Conservation (phyloP, 768 basidiomycete genomes). For the Naganishia onofrii region DNA sequence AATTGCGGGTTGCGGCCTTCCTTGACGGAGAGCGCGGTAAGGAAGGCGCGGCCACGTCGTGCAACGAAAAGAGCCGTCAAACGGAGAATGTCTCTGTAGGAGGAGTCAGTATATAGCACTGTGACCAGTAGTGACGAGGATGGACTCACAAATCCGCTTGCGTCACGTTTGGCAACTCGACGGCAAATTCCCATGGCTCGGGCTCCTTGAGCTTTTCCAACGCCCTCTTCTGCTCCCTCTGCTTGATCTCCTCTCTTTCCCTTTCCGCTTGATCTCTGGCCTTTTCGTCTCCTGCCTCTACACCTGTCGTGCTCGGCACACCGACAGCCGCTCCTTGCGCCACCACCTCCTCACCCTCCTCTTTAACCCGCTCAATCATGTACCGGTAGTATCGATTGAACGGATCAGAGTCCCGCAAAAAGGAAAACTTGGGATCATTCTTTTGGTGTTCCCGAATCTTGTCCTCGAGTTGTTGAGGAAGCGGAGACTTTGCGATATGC, state of each 20-base stretch:
- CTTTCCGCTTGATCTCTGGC: conserved; percentile 16
- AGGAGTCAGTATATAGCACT: neutral
- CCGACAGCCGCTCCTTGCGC: conserved; percentile 25
- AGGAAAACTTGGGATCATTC: conserved; percentile 96
- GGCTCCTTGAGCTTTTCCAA: conserved; percentile 59
- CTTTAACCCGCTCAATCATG: conserved; percentile 76
- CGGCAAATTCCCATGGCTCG: conserved; percentile 73
- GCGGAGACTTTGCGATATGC: conserved; percentile 88
- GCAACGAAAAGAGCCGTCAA: conserved; percentile 94
- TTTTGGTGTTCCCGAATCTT: conserved; percentile 96
- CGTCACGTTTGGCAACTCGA: conserved; percentile 82
- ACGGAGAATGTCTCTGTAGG: conserved; percentile 82
- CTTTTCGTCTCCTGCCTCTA: conserved; percentile 9
- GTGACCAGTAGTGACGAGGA: no score
- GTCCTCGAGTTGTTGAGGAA: conserved; percentile 89
- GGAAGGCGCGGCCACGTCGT: conserved; percentile 79
- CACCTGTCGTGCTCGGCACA: conserved; percentile 14
- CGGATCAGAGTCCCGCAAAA: conserved; percentile 92
- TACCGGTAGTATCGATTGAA: conserved; percentile 98
- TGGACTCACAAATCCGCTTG: conserved; percentile 83
- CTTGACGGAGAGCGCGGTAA: conserved; percentile 74
- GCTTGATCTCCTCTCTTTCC: conserved; percentile 13
- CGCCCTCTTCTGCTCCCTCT: conserved; percentile 22
- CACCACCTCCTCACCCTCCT: conserved; percentile 49
- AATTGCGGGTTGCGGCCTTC: conserved; percentile 97